phyloP scores from a whole-genome alignment of 768 basidiomycete genomes.

The Lyophyllum shimeji region DNA sequence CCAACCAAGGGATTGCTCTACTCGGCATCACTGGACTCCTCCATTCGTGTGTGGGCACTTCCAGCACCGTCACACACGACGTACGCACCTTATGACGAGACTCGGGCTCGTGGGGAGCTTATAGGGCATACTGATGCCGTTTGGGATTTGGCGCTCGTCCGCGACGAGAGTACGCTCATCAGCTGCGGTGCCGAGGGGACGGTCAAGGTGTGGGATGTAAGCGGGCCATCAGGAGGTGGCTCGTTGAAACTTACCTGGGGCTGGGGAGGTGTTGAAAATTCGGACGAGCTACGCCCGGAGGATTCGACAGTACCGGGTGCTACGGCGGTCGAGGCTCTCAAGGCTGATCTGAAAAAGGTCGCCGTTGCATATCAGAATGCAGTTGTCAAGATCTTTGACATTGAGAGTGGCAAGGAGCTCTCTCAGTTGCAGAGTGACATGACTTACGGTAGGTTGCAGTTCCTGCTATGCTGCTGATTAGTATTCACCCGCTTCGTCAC shows the following conservation, averaged over 20 bases:
- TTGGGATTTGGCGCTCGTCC: slow-evolving; percentile 89
- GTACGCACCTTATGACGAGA: slow-evolving; percentile 88
- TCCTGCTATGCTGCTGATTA: neutral
- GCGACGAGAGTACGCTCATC: slow-evolving; percentile 81
- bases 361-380: slow-evolving; percentile 91
- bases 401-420: slow-evolving; percentile 83
- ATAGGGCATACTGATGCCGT: slow-evolving; percentile 95
- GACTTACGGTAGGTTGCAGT: slow-evolving; percentile 47
- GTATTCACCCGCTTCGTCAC: slow-evolving; percentile 6
- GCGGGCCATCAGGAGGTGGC: slow-evolving; percentile 60
- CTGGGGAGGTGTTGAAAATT: slow-evolving; percentile 64
- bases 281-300: slow-evolving; percentile 44
- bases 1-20: slow-evolving; percentile 77
- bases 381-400: slow-evolving; percentile 86
- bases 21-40: slow-evolving; percentile 91
- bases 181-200: slow-evolving; percentile 90
- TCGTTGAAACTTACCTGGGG: slow-evolving; percentile 78
- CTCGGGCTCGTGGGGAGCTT: slow-evolving; percentile 72
- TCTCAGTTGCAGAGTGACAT: slow-evolving; percentile 59
- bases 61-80: slow-evolving; percentile 79
- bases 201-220: slow-evolving; percentile 93
- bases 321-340: slow-evolving; percentile 81
- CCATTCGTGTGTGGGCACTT: slow-evolving; percentile 88
- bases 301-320: slow-evolving; percentile 63
- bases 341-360: slow-evolving; percentile 80